A percentile compares a stretch with the other conserved stretches of the same genome.
These are phyloP conservation scores for Saccharomycopsis crataegensis DNA, from an alignment of 1,139 yeast genomes.

Conservation along the genomic window DNA sequence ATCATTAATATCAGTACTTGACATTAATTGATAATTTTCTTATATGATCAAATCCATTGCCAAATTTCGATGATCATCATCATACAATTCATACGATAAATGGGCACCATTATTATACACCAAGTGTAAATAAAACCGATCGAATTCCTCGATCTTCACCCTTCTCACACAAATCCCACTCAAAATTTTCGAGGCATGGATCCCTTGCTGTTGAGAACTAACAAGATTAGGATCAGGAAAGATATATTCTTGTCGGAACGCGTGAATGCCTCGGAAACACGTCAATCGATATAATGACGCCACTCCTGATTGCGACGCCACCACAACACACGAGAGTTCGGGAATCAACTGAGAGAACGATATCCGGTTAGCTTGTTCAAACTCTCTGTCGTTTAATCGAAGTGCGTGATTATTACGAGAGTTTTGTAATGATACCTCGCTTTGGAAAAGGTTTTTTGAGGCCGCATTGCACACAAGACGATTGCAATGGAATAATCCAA, in stretches of 20 bases:
- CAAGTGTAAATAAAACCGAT: conserved; percentile 1
- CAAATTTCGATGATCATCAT: not conserved
- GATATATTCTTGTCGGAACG: conserved; percentile 54
- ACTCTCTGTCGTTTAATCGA: conserved; percentile 24
- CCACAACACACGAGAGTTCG: conserved; percentile 45
- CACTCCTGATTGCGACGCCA: conserved; percentile 54
- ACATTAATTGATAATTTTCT: too few species aligned
- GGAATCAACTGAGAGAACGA: conserved; percentile 47
- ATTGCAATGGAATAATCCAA: conserved; percentile 44
- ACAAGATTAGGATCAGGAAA: conserved; percentile 27
- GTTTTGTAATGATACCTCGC: conserved; percentile 32
- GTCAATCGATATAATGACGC: conserved; percentile 52
- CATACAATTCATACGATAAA: conserved; percentile 13
- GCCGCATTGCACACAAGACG: conserved; percentile 46
- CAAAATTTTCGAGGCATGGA: not conserved
- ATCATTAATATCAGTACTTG: too few species aligned
- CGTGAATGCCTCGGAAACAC: conserved; percentile 45
- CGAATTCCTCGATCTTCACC: not conserved
- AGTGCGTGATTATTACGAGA: too few species aligned
- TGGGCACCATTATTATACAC: conserved; percentile 20
- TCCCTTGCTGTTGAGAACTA: not conserved
- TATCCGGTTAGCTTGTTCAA: conserved; percentile 43
- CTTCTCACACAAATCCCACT: not conserved
- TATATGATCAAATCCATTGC: too few species aligned
- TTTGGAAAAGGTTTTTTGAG: conserved; percentile 26